A percentile compares a stretch with the other conserved stretches of the same genome.
phyloP scores from a whole-genome alignment of 2,329 filamentous ascomycete genomes.

The Xylaria sp. region DNA sequence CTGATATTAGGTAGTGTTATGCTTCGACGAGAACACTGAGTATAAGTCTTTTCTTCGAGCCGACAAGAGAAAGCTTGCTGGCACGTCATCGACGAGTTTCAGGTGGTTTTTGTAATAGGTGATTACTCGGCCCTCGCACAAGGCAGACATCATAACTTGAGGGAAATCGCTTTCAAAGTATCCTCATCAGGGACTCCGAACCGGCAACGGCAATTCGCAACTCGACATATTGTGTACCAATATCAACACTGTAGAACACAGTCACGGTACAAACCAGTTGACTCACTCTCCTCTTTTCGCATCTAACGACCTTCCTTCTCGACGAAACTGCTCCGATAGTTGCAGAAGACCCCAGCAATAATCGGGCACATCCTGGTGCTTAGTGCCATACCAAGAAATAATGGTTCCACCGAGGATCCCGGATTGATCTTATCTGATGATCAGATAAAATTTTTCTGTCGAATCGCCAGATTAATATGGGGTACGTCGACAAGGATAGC shows the following conservation, averaged over 20 bases:
- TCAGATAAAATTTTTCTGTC: conserved; percentile 38
- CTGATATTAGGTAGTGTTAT: not conserved
- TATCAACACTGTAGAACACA: not conserved
- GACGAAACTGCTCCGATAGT: conserved; percentile 36
- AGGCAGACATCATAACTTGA: not conserved
- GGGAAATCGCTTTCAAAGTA: not conserved
- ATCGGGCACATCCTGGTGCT: not conserved
- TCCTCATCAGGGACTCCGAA: conserved; percentile 19
- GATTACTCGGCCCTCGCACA: conserved; percentile 8
- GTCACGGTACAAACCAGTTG: not conserved
- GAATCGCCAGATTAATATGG: conserved; percentile 27
- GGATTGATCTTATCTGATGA: conserved; percentile 48
- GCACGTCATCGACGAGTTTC: not conserved
- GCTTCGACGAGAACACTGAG: not conserved
- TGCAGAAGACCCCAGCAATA: conserved; percentile 27
- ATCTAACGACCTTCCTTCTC: conserved; percentile 31
- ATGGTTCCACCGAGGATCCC: conserved; percentile 27
- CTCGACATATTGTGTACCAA: conserved; percentile 15
- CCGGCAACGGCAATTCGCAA: conserved; percentile 16
- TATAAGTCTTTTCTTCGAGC: not conserved
- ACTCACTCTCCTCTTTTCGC: conserved; percentile 10
- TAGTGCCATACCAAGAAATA: conserved; percentile 37
- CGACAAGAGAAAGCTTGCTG: not conserved
- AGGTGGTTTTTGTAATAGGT: not conserved
- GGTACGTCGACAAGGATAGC: conserved; percentile 15